Evolutionary conservation across 495 filamentous ascomycete species (phyloP).

Genomic region (Annulohypoxylon bovei): DNA sequence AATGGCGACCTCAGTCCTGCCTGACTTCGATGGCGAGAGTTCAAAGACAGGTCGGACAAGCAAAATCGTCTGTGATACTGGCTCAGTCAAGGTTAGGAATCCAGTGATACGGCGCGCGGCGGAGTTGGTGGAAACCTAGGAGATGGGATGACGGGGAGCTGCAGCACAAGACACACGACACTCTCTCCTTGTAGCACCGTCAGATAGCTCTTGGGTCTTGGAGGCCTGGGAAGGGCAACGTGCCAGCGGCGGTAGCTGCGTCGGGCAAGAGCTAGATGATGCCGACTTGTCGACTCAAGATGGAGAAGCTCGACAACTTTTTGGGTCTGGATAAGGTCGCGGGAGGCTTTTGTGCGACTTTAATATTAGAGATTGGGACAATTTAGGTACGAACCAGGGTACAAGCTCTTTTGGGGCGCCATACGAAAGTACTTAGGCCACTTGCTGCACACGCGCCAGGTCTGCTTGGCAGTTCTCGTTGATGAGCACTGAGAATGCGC

Average conservation of each 20-base stretch:
- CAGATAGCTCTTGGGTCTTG: conserved; percentile 45
- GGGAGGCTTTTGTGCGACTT: conserved; percentile 64
- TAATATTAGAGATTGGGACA: conserved; percentile 51
- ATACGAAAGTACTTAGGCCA: conserved; percentile 52
- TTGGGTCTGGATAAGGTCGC: conserved; percentile 58
- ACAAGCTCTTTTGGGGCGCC: conserved; percentile 46
- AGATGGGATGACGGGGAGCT: conserved; percentile 54
- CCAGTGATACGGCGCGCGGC: conserved; percentile 57
- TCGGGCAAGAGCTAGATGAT: conserved; percentile 46
- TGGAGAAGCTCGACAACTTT: conserved; percentile 54
- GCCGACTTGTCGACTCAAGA: conserved; percentile 46
- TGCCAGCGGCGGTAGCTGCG: conserved; percentile 46
- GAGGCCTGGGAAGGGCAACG: conserved; percentile 45
- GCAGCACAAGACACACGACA: conserved; percentile 52
- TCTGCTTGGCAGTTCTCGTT: conserved; percentile 46
- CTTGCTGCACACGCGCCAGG: conserved; percentile 42
- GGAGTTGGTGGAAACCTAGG: conserved; percentile 54
- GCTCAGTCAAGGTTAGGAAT: conserved; percentile 53
- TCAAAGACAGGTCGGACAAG: conserved; percentile 56
- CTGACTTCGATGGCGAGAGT: conserved; percentile 38
- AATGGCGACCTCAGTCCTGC: conserved; percentile 35
- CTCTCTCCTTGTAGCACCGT: conserved; percentile 49
- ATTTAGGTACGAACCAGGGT: conserved; percentile 48
- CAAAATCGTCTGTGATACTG: conserved; percentile 57
- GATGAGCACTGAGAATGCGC: conserved; percentile 46